Conservation (phyloP, 495 filamentous ascomycete species). For the Aspergillus hancockii region DNA sequence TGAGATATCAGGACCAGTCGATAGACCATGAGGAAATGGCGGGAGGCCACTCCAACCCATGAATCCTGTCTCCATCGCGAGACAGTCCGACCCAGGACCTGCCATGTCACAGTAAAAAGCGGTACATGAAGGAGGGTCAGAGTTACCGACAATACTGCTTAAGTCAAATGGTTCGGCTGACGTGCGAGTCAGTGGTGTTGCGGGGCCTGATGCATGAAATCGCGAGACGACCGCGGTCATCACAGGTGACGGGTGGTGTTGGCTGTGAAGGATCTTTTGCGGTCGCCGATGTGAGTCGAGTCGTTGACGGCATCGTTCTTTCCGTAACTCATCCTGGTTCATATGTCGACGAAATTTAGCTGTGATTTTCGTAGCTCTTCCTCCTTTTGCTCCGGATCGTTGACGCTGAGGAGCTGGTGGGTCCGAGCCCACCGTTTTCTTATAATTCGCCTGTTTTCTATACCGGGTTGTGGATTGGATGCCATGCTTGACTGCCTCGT, state of each 20-base stretch:
- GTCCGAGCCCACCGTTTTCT: slow-evolving; percentile 44
- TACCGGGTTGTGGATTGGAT: slow-evolving; percentile 78
- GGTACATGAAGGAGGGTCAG: slow-evolving; percentile 26
- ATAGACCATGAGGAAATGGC: slow-evolving; percentile 19
- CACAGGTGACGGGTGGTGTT: slow-evolving; percentile 16
- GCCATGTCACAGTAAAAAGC: slow-evolving; percentile 28
- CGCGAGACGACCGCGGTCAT: slow-evolving; percentile 12
- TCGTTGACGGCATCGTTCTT: slow-evolving; percentile 20
- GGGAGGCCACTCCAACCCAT: slow-evolving; percentile 26
- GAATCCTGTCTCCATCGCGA: slow-evolving; percentile 22
- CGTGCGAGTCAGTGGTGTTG: slow-evolving; percentile 19
- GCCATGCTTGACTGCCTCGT: slow-evolving; percentile 58
- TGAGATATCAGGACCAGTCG: slow-evolving; percentile 19
- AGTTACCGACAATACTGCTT: slow-evolving; percentile 29
- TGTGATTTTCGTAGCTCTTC: slow-evolving; percentile 48
- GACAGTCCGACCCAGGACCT: slow-evolving; percentile 21
- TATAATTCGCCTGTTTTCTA: slow-evolving; percentile 54
- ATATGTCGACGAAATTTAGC: slow-evolving; percentile 26
- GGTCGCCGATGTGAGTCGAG: slow-evolving; percentile 18
- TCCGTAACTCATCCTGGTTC: slow-evolving; percentile 24
- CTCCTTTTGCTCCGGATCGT: slow-evolving; percentile 57
- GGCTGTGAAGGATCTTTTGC: slow-evolving; percentile 20
- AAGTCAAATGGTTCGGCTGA: slow-evolving; percentile 25
- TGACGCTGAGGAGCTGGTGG: slow-evolving; percentile 51
- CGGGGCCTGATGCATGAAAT: slow-evolving; percentile 18